Conservation (phyloP, 345 rosid species). For the Aquilaria sinensis region DNA sequence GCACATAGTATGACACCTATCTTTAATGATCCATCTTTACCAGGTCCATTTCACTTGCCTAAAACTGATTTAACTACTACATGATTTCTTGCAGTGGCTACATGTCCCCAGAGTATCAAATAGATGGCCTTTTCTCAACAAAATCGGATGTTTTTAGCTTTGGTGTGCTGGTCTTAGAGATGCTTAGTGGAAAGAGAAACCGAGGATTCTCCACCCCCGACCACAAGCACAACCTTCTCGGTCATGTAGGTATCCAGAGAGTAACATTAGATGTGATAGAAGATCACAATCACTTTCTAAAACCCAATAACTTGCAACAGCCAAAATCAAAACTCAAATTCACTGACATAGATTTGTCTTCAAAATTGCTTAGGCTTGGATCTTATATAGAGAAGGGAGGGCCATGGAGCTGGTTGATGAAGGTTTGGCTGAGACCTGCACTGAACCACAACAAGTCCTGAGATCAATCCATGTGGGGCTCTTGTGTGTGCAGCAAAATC, state of each 20-base stretch:
- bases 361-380: slow-evolving; percentile 13
- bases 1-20: slow-evolving; percentile 31
- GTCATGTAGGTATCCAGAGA: slow-evolving; percentile 9
- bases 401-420: slow-evolving; percentile 7
- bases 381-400: slow-evolving; percentile 12
- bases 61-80: too few species aligned
- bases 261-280: too few species aligned
- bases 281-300: not conserved
- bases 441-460: not conserved
- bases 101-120: slow-evolving; percentile 45
- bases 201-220: not conserved
- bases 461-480: slow-evolving; percentile 16
- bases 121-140: slow-evolving; percentile 37
- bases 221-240: slow-evolving; percentile 19
- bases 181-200: slow-evolving; percentile 13
- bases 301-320: too few species aligned
- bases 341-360: too few species aligned
- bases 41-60: too few species aligned
- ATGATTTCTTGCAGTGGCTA: slow-evolving; percentile 28
- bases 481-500: slow-evolving; percentile 18
- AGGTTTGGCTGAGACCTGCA: not conserved
- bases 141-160: slow-evolving; percentile 37
- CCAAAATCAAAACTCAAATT: too few species aligned
- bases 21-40: too few species aligned
- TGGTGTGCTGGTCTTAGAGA: slow-evolving; percentile 27